Percentiles rank a stretch among this genome's conserved stretches.
Evolutionary conservation across 1,139 yeast genomes (phyloP).

Genomic region (Trichomonascaceae sp.): DNA sequence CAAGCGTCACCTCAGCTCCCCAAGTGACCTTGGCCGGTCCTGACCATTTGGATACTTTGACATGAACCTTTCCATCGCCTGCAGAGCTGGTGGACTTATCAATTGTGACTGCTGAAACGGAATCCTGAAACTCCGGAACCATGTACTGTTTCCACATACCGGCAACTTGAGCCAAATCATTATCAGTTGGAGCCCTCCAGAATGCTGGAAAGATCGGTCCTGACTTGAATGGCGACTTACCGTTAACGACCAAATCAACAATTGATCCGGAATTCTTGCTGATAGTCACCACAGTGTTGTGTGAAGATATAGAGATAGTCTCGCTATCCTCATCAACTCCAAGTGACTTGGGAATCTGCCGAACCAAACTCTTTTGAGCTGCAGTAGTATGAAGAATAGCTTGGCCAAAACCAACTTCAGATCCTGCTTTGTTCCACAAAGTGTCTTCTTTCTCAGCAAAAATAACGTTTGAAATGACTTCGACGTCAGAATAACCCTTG

Average conservation of each 20-base stretch:
- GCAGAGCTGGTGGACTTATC: conserved; percentile 7
- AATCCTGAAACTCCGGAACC: conserved; percentile 17
- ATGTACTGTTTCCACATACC: conserved; percentile 18
- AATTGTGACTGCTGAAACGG: conserved; percentile 13
- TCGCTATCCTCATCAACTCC: conserved; percentile 7
- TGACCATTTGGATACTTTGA: conserved; percentile 17
- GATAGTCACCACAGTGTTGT: conserved; percentile 1
- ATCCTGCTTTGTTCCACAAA: conserved; percentile 25
- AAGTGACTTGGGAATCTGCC: not conserved
- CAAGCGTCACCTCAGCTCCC: conserved; percentile 18
- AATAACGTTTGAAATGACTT: conserved; percentile 15
- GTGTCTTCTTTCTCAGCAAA: conserved; percentile 14
- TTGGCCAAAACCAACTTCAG: conserved; percentile 31
- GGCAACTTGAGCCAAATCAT: conserved; percentile 14
- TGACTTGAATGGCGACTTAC: conserved; percentile 12
- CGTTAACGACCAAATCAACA: conserved; percentile 15
- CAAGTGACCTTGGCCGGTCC: conserved; percentile 24
- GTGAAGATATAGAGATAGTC: not conserved
- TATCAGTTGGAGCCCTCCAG: conserved; percentile 36
- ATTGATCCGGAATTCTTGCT: conserved; percentile 17
- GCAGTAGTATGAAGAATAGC: conserved; percentile 8
- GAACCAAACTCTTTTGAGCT: not conserved
- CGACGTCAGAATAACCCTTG: conserved; percentile 1
- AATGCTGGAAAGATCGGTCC: conserved; percentile 21
- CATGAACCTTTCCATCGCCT: conserved; percentile 11